Evolutionary conservation across 1,284 basidiomycete species (phyloP).

Genomic region (Blastosporella zonata): DNA sequence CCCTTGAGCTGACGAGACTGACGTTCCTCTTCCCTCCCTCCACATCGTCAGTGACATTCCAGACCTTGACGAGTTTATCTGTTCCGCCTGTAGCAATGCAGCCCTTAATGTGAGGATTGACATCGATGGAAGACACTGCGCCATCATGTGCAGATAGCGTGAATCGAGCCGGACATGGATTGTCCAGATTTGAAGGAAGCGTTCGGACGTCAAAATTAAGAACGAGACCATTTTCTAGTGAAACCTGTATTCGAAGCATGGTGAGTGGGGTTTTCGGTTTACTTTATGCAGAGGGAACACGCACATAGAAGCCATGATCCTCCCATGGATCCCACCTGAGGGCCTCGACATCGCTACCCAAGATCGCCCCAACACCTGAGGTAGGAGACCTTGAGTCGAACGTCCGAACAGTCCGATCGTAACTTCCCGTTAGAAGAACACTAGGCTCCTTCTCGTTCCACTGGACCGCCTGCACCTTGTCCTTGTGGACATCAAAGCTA

Average conservation of each 20-base stretch:
- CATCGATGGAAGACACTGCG: slow-evolving; percentile 88
- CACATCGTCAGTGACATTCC: slow-evolving; percentile 81
- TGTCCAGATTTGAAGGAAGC: slow-evolving; percentile 62
- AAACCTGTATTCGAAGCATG: slow-evolving; percentile 56
- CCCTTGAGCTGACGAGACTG: slow-evolving; percentile 84
- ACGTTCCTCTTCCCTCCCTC: slow-evolving; percentile 72
- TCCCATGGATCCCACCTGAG: slow-evolving; percentile 97
- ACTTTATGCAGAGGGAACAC: slow-evolving; percentile 25
- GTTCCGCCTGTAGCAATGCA: slow-evolving; percentile 92
- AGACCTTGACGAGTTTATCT: slow-evolving; percentile 92
- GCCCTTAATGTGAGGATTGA: slow-evolving; percentile 89
- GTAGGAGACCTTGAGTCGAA: slow-evolving; percentile 90
- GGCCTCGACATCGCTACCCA: slow-evolving; percentile 92
- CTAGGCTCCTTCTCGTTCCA: slow-evolving; percentile 91
- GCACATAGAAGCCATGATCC: slow-evolving; percentile 81
- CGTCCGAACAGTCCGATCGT: slow-evolving; percentile 89
- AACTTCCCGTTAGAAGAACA: slow-evolving; percentile 89
- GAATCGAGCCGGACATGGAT: slow-evolving; percentile 72
- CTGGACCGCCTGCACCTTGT: slow-evolving; percentile 97
- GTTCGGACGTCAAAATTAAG: slow-evolving; percentile 90
- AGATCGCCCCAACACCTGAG: slow-evolving; percentile 71
- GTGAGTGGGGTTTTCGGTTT: slow-evolving; percentile 8
- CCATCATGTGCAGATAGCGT: slow-evolving; percentile 94
- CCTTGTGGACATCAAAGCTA: slow-evolving; percentile 87
- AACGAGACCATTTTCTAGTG: slow-evolving; percentile 90